A percentile compares a stretch with the other conserved stretches of the same genome.
Evolutionary conservation across 164 flowering plant species (phyloP).

Genomic region (Dillenia suffruticosa): DNA sequence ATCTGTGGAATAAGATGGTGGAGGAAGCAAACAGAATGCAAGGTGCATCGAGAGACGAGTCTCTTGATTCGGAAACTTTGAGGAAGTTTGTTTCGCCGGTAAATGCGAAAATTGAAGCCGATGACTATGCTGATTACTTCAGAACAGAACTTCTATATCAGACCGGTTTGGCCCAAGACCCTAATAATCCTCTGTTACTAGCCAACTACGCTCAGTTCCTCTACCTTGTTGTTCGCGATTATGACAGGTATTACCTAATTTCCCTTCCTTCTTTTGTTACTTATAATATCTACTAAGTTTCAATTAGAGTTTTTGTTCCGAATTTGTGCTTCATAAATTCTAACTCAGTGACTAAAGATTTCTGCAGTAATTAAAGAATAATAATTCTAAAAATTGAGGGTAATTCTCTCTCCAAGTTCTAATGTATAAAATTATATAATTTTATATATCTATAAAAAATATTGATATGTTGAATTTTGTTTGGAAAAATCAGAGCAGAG

Average conservation of each 20-base stretch:
- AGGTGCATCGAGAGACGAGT: slow-evolving; percentile 30
- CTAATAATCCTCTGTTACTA: slow-evolving; percentile 65
- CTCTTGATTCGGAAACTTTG: slow-evolving; percentile 52
- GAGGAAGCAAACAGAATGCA: slow-evolving; percentile 61
- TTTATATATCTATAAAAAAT: not conserved
- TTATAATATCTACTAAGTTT: not conserved
- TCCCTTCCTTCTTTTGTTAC: not conserved
- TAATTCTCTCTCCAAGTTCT: too few species aligned
- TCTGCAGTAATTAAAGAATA: too few species aligned
- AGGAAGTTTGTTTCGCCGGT: slow-evolving; percentile 62
- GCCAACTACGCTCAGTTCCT: slow-evolving; percentile 91
- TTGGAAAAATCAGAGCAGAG: slow-evolving; percentile 66
- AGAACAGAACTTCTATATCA: slow-evolving; percentile 71
- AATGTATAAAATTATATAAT: not conserved
- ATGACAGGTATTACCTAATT: slow-evolving; percentile 56
- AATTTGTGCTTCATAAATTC: not conserved
- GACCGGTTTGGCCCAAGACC: slow-evolving; percentile 49
- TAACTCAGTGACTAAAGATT: not conserved
- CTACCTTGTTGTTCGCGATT: slow-evolving; percentile 66
- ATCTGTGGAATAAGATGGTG: slow-evolving; percentile 58
- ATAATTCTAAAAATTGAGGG: too few species aligned
- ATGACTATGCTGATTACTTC: slow-evolving; percentile 39
- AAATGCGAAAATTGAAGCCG: slow-evolving; percentile 47
- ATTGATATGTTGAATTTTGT: not conserved
- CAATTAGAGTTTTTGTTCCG: not conserved